phyloP scores from a whole-genome alignment of 176 grass and related monocot genomes.

The Oryza rufipogon region DNA sequence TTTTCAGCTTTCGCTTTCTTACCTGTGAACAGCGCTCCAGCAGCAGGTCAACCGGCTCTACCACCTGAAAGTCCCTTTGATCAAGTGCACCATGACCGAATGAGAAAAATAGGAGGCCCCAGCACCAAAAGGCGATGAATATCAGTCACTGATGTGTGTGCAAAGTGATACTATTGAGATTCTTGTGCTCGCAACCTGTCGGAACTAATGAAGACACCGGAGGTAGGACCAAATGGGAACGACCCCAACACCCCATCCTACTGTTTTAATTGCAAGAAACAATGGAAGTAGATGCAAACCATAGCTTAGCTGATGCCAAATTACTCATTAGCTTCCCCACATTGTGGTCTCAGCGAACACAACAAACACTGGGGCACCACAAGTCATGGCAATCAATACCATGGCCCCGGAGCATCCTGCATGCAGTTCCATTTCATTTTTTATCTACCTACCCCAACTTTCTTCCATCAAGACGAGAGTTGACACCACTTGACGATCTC shows the following conservation, averaged over 20 bases:
- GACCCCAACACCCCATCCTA: not conserved
- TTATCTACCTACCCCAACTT: not conserved
- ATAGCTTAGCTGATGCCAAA: not conserved
- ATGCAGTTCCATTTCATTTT: not conserved
- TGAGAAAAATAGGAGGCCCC: constrained; percentile 2
- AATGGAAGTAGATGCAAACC: not conserved
- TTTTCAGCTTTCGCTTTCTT: too few species aligned
- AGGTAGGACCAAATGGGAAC: not conserved
- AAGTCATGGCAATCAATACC: not conserved
- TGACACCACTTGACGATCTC: not conserved
- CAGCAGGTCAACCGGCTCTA: too few species aligned
- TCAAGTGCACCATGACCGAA: not conserved
- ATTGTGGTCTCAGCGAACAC: not conserved
- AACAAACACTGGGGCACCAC: not conserved
- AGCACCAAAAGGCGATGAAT: not conserved
- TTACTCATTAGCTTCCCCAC: constrained; percentile 9
- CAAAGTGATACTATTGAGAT: not conserved
- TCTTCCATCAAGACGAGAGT: constrained; percentile 15
- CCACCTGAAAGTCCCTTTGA: too few species aligned
- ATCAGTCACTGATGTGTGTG: not conserved
- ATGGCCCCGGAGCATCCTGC: not conserved
- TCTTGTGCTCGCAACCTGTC: constrained; percentile 13
- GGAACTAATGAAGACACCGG: not conserved
- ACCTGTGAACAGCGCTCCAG: too few species aligned
- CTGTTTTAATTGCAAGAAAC: not conserved